These are phyloP conservation scores for Tephrocybe sp. DNA, from an alignment of 768 basidiomycete genomes.

Conservation along the genomic window DNA sequence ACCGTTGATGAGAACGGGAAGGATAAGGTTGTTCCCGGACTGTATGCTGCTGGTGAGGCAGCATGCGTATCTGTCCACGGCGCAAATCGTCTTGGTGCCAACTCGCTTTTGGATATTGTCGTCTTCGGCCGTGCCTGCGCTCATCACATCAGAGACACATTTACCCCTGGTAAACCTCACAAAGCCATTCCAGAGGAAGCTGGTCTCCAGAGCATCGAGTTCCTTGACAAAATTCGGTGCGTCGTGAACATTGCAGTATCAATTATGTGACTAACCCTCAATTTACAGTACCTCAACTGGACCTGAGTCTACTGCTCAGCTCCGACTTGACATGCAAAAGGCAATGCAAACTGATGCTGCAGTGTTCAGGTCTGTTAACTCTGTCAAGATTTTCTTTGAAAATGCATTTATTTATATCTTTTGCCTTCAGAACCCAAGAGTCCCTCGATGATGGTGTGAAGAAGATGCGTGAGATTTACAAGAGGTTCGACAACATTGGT, in stretches of 20 bases:
- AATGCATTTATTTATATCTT: constrained; percentile 3
- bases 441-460: constrained; percentile 90
- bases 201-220: constrained; percentile 81
- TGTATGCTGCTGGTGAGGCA: constrained; percentile 98
- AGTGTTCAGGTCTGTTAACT: constrained; percentile 80
- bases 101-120: constrained; percentile 98
- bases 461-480: constrained; percentile 85
- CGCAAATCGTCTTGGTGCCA: constrained; percentile 98
- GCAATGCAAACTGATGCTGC: constrained; percentile 98
- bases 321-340: constrained; percentile 97
- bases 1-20: constrained; percentile 87
- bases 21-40: constrained; percentile 91
- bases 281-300: constrained; percentile 71
- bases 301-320: constrained; percentile 82
- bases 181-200: constrained; percentile 85
- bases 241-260: constrained; percentile 1
- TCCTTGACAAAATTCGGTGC: constrained; percentile 83
- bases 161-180: constrained; percentile 89
- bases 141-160: constrained; percentile 92
- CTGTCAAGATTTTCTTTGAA: not conserved
- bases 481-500: constrained; percentile 86
- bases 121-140: constrained; percentile 99
- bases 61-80: constrained; percentile 99
- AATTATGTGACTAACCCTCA: not conserved
- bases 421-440: constrained; percentile 66